Base-by-base conservation (phyloP, 2,329 filamentous ascomycete species). In the Hirsutella rhossiliensis region DNA sequence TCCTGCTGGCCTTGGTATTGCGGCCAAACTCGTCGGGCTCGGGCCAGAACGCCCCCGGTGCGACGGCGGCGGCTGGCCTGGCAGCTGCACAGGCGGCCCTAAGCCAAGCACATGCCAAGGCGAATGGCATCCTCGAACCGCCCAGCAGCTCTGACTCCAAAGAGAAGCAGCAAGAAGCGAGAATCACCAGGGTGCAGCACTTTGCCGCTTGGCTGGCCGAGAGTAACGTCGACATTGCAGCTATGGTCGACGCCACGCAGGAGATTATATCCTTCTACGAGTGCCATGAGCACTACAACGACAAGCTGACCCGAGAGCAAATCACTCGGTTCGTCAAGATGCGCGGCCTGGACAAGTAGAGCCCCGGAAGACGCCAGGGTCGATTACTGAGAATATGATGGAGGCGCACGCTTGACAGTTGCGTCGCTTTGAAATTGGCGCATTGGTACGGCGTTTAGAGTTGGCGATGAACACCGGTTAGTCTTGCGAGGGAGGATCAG, bases 181-280 rank as follows among this genome's bases (percentile, higher is more conserved):
- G 78, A 43, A 71, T 85, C 40, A 73, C 76, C 42, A 81, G 82
- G 52, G 72, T 94, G 36, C 73, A 78, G 55, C 67, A 73, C 30
- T 78, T 76, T 47, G 76, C 87, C 11, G 76, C 78, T 36, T 96
- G 88, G 83, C 70, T 95, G 45, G 84, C 88, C 1, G 87, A 94
- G 58, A 92, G 86, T 55, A 83, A 79, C 45, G 78, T 95, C 38
- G 86, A 94, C 54, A 84, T 95, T 55, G 79, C 86, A 51, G 83
- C 80, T 29, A 82, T 94, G 61, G 83, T 94, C 42, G 87, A 95
- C 62, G 87, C 84, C 56, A 90, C 86, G 0, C 89, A 96, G 63
- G 89, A 95, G 65, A 75, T 95, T 49, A 86, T 96, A 43, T 89
- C 86, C 4, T 76, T 95, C 50, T 95, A 95, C 59, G 86, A 94